A percentile compares a stretch with the other conserved stretches of the same genome.
Evolutionary conservation across 2,329 filamentous ascomycete species (phyloP).

Genomic region (Sphaerostilbella broomeana): DNA sequence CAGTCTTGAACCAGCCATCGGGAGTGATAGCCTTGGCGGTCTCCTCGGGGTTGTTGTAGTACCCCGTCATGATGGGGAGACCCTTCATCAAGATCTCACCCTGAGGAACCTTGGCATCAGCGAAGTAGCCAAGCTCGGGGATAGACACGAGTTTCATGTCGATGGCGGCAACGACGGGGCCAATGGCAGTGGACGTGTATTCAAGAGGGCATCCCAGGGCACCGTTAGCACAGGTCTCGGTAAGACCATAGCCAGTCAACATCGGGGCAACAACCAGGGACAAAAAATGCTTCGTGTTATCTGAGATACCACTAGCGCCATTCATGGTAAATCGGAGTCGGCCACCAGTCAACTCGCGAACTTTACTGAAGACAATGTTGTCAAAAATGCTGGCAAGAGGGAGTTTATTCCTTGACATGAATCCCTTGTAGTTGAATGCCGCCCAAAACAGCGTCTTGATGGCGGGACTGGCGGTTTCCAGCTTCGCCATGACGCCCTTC

Average conservation of each 20-base stretch:
- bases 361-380: constrained; percentile 80
- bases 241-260: constrained; percentile 90
- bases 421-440: constrained; percentile 52
- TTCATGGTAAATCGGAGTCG: constrained; percentile 86
- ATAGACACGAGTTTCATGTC: constrained; percentile 92
- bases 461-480: constrained; percentile 64
- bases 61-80: constrained; percentile 64
- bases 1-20: constrained; percentile 96
- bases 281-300: constrained; percentile 83
- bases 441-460: constrained; percentile 72
- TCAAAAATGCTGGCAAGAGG: constrained; percentile 69
- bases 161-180: constrained; percentile 67
- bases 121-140: constrained; percentile 77
- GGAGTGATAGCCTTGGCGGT: constrained; percentile 68
- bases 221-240: constrained; percentile 83
- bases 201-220: constrained; percentile 77
- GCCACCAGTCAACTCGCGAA: constrained; percentile 85
- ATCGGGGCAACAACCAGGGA: constrained; percentile 90
- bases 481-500: constrained; percentile 81
- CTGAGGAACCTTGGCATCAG: constrained; percentile 70
- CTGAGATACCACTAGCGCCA: constrained; percentile 83
- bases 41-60: constrained; percentile 82
- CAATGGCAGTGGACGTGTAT: constrained; percentile 72
- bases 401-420: constrained; percentile 51
- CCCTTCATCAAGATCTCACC: constrained; percentile 91